Base-by-base conservation (phyloP, 2,329 filamentous ascomycete species). In the Scedosporium boydii region DNA sequence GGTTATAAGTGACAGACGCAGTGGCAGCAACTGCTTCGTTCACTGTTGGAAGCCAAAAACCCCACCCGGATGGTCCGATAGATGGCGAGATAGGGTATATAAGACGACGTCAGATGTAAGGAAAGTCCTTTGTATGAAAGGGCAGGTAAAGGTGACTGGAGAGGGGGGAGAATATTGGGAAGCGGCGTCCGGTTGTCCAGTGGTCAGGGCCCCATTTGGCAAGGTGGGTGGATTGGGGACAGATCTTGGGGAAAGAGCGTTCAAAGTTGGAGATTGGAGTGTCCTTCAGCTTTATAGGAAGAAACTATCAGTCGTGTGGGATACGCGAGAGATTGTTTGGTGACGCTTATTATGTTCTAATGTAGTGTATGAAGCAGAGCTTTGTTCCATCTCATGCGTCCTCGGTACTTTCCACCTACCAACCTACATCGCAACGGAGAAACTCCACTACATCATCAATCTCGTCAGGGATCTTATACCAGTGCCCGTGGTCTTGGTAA, bases 391-490 rank as follows among this genome's bases (percentile, higher is more conserved):
- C 51, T 27, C 14, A 26, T 55, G 51, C 18, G 12, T 9, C 34
- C 34, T 29, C 53, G 34, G 34, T 59, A 14, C 27, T 46, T 10
- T 59, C 38, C 18, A 46, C 41, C 21, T 44, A 12, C 58, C 58
- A 59, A 34, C 41, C 58, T 6, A 48, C 21, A 41, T 23, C 38
- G 7, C n/a, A 14, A 14, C n/a, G 18, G 21, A 59, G 58, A 41
- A 59, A 59, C 58, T 44, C 58, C 9, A 75, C 67, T 60, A 78
- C 73, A 67, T 80, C 77, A 66, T 80, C 75, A 63, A 80, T 75
- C 65, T 79, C 76, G 55, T 81, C 76, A 0, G 78, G 77, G 14
- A 79, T 69, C 63, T 75, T 78, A 64, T 80, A 79, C 77, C 80
- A 81, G 64, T 82, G 79, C 0, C 78, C 78, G 38, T 74, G 69